A percentile compares a stretch with the other conserved stretches of the same genome.
phyloP scores from a whole-genome alignment of 495 filamentous ascomycete genomes.

The Talaromyces liani region DNA sequence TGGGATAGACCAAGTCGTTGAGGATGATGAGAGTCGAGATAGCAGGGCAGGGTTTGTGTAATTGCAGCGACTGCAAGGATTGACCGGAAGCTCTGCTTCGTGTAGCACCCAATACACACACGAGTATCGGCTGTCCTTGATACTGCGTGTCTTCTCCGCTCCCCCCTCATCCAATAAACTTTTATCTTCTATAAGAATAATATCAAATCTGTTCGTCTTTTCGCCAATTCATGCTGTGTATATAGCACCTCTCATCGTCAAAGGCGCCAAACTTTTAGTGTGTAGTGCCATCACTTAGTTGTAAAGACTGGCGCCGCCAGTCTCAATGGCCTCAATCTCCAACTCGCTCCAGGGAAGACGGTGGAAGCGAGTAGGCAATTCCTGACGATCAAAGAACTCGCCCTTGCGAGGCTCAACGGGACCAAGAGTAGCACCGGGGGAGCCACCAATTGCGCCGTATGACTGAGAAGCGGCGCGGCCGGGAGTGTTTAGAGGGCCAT shows the following conservation, averaged over 20 bases:
- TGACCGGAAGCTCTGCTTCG: neutral
- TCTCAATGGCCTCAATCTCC: slow-evolving; percentile 95
- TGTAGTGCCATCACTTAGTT: slow-evolving; percentile 21
- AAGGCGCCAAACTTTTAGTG: neutral
- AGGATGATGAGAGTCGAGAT: neutral
- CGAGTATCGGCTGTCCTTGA: neutral
- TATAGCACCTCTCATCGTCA: neutral
- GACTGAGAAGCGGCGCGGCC: slow-evolving; percentile 31
- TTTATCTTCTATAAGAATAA: neutral
- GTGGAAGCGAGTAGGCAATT: slow-evolving; percentile 78
- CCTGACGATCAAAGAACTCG: slow-evolving; percentile 78
- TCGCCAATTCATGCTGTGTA: neutral
- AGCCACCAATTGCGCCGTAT: slow-evolving; percentile 53
- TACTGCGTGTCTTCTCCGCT: neutral
- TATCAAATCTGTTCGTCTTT: neutral
- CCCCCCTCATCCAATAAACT: neutral
- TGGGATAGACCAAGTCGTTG: neutral
- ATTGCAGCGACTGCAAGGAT: neutral
- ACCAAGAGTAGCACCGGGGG: slow-evolving; percentile 60
- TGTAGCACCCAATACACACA: too few relatives aligned
- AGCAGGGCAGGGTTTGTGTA: neutral
- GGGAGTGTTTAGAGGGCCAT: slow-evolving; percentile 68
- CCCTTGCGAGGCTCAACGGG: slow-evolving; percentile 62
- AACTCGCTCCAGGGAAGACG: slow-evolving; percentile 60
- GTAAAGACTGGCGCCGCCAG: slow-evolving; percentile 71